These are phyloP conservation scores for Aspergillus persii DNA, from an alignment of 2,329 filamentous ascomycete species.

Conservation along the genomic window DNA sequence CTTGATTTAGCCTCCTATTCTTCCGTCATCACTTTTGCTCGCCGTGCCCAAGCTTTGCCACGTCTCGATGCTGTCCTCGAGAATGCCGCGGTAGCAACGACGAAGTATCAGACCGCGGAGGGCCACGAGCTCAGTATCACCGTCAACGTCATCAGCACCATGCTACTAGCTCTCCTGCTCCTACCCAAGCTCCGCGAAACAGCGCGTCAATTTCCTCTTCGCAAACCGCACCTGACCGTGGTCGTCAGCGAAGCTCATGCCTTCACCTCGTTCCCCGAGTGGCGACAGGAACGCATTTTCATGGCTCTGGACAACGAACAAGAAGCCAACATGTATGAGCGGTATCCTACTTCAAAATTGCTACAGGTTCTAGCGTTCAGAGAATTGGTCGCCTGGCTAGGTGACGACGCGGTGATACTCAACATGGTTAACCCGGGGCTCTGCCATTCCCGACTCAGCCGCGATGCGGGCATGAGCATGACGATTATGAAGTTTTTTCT, in stretches of 20 bases:
- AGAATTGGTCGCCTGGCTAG: slow-evolving; percentile 34
- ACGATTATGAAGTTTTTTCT: slow-evolving; percentile 27
- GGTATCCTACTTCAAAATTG: slow-evolving; percentile 50
- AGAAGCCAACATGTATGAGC: slow-evolving; percentile 36
- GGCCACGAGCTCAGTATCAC: slow-evolving; percentile 51
- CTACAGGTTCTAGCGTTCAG: slow-evolving; percentile 48
- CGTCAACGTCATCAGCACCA: slow-evolving; percentile 54
- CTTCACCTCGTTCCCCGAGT: slow-evolving; percentile 38
- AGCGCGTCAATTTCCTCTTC: slow-evolving; percentile 19
- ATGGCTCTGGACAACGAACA: slow-evolving; percentile 35
- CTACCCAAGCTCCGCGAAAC: slow-evolving; percentile 52
- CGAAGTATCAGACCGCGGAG: slow-evolving; percentile 36
- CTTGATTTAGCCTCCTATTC: slow-evolving; percentile 40
- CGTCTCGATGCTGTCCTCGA: slow-evolving; percentile 39
- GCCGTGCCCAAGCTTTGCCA: slow-evolving; percentile 27
- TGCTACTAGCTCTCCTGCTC: slow-evolving; percentile 51
- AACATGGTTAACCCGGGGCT: slow-evolving; percentile 55
- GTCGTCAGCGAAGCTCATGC: slow-evolving; percentile 46
- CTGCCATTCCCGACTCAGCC: slow-evolving; percentile 49
- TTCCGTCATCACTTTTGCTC: slow-evolving; percentile 40
- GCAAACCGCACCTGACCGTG: slow-evolving; percentile 34
- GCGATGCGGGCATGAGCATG: slow-evolving; percentile 30
- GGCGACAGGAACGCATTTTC: slow-evolving; percentile 37
- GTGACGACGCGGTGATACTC: slow-evolving; percentile 42
- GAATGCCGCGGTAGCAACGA: slow-evolving; percentile 47